phyloP scores from a whole-genome alignment of 2,329 filamentous ascomycete genomes.

The Claviceps sp. region DNA sequence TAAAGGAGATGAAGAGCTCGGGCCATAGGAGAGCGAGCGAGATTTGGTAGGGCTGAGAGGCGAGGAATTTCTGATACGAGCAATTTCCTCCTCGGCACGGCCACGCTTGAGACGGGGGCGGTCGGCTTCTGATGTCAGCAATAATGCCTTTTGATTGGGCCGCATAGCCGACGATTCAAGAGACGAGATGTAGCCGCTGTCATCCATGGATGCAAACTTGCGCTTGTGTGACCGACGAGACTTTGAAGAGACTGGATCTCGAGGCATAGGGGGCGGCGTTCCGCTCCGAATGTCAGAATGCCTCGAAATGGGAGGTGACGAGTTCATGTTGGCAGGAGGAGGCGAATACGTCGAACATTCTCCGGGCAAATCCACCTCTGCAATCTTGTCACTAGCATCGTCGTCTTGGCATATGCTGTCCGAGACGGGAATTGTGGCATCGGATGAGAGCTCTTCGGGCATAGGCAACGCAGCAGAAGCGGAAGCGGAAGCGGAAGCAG shows the following conservation, averaged over 20 bases:
- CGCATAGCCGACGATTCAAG: conserved; percentile 81
- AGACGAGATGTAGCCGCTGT: conserved; percentile 95
- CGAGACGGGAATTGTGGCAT: conserved; percentile 63
- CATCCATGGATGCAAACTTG: conserved; percentile 66
- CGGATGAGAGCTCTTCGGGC: conserved; percentile 55
- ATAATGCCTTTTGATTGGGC: conserved; percentile 47
- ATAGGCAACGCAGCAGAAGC: conserved; percentile 22
- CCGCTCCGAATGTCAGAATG: conserved; percentile 46
- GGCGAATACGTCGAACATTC: conserved; percentile 55
- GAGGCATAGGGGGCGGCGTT: conserved; percentile 61
- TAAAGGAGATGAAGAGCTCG: conserved; percentile 55
- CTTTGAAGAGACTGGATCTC: conserved; percentile 47
- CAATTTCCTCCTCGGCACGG: conserved; percentile 90
- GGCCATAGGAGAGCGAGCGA: conserved; percentile 38
- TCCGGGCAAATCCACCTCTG: conserved; percentile 24
- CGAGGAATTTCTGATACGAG: conserved; percentile 79
- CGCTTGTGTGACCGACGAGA: conserved; percentile 54
- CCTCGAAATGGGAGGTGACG: conserved; percentile 71
- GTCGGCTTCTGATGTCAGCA: conserved; percentile 67
- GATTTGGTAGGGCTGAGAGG: conserved; percentile 79
- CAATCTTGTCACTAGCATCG: conserved; percentile 29
- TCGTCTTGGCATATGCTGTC: conserved; percentile 48
- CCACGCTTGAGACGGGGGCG: conserved; percentile 75
- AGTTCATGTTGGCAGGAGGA: conserved; percentile 59
- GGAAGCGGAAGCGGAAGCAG: conserved; percentile 18